phyloP scores from a whole-genome alignment of 2,329 filamentous ascomycete species.

The Periconia sp. region DNA sequence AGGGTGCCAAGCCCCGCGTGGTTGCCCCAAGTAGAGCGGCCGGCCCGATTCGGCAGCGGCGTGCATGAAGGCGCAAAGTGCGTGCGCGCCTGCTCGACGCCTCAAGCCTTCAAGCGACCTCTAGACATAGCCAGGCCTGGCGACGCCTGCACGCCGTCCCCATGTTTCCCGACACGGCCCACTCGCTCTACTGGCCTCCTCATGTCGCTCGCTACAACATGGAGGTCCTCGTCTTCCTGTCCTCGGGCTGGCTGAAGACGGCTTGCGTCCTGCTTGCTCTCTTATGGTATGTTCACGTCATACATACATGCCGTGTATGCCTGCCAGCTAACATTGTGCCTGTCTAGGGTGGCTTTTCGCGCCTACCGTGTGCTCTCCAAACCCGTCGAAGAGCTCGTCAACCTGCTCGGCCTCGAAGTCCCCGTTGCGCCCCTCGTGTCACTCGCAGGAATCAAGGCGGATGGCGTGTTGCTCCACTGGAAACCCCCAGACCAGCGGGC shows the following conservation, averaged over 20 bases:
- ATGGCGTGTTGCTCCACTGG: conserved; percentile 91
- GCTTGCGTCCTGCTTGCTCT: conserved; percentile 42
- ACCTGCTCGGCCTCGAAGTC: conserved; percentile 91
- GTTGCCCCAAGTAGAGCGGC: not conserved
- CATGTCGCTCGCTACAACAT: conserved; percentile 43
- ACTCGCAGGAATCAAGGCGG: conserved; percentile 84
- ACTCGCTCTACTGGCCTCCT: conserved; percentile 42
- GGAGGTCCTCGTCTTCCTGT: conserved; percentile 40
- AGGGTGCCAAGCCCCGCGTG: not conserved
- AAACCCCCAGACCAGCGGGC: conserved; percentile 71
- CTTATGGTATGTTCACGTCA: conserved; percentile 35
- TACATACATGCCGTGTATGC: not conserved
- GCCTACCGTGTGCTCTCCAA: conserved; percentile 89
- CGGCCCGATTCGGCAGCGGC: not conserved
- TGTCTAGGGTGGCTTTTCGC: conserved; percentile 78
- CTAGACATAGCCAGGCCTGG: conserved; percentile 9
- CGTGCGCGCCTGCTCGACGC: conserved; percentile 1
- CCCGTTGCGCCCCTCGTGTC: conserved; percentile 88
- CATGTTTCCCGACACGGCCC: conserved; percentile 41
- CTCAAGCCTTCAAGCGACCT: not conserved
- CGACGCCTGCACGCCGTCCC: conserved; percentile 17
- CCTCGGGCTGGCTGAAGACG: conserved; percentile 44
- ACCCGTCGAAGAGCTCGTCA: conserved; percentile 87
- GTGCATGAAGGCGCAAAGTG: conserved; percentile 1
- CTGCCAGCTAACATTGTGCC: not conserved